A percentile compares a stretch with the other conserved stretches of the same genome.
These are phyloP conservation scores for Chaetomiaceae sp. DNA, from an alignment of 2,329 filamentous ascomycete species.

Conservation along the genomic window DNA sequence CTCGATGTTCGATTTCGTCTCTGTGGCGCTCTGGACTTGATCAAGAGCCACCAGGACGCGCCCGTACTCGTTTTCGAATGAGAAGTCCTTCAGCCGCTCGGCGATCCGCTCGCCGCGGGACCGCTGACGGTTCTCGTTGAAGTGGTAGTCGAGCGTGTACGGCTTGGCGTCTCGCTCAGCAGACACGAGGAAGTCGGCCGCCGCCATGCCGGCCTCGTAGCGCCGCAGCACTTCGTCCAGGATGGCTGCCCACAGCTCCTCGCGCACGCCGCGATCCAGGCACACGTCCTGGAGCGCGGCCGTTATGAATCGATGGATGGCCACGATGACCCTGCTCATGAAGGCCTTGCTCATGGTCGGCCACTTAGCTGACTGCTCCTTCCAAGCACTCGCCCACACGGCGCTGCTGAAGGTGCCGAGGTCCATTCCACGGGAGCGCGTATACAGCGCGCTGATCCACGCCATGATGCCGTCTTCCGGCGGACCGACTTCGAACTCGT, in stretches of 20 bases:
- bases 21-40: constrained; percentile 17
- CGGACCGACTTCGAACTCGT: neutral
- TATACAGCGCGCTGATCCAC: constrained; percentile 26
- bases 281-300: constrained; percentile 23
- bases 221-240: constrained; percentile 21
- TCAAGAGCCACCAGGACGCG: constrained; percentile 9
- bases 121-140: constrained; percentile 21
- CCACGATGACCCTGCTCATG: constrained; percentile 28
- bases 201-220: constrained; percentile 26
- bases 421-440: constrained; percentile 26
- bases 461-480: constrained; percentile 19
- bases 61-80: neutral
- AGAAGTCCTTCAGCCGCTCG: constrained; percentile 1
- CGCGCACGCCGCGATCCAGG: constrained; percentile 14
- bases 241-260: constrained; percentile 25
- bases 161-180: constrained; percentile 29
- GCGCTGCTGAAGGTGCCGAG: constrained; percentile 23
- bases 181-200: constrained; percentile 25
- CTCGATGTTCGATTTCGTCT: constrained; percentile 23
- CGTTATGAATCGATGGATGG: constrained; percentile 31
- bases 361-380: constrained; percentile 33
- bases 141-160: constrained; percentile 31
- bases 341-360: constrained; percentile 25
- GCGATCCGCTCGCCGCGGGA: constrained; percentile 18
- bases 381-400: constrained; percentile 25